phyloP scores from a whole-genome alignment of 1,284 basidiomycete genomes.

The Trametes hirsuta region DNA sequence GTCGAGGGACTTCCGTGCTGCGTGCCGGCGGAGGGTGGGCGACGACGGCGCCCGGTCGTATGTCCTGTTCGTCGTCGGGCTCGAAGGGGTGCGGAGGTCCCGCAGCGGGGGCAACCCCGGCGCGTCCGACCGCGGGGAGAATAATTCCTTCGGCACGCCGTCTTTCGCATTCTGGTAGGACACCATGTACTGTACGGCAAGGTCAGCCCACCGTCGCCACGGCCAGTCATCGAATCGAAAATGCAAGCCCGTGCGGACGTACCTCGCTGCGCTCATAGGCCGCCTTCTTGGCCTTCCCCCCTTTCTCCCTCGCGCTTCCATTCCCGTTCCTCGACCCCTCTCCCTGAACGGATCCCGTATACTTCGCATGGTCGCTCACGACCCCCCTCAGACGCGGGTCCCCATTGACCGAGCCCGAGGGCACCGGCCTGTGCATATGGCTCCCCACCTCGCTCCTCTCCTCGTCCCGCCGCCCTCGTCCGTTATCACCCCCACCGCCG shows the following conservation, averaged over 20 bases:
- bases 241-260: background rate
- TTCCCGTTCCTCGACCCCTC: slow-evolving; percentile 20
- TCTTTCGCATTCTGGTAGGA: slow-evolving; percentile 28
- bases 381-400: slow-evolving; percentile 26
- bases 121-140: slow-evolving; percentile 26
- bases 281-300: slow-evolving; percentile 16
- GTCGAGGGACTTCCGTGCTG: slow-evolving; percentile 24
- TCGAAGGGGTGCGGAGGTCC: slow-evolving; percentile 19
- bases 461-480: slow-evolving; percentile 20
- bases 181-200: slow-evolving; percentile 32
- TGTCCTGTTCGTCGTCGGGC: slow-evolving; percentile 21
- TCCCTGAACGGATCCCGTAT: slow-evolving; percentile 9
- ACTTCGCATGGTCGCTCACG: slow-evolving; percentile 21
- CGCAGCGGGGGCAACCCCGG: background rate
- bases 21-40: slow-evolving; percentile 23
- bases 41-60: slow-evolving; percentile 24
- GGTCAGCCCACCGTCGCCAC: background rate
- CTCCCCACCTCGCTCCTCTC: slow-evolving; percentile 10
- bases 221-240: background rate
- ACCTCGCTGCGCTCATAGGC: slow-evolving; percentile 38
- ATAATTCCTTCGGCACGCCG: slow-evolving; percentile 16
- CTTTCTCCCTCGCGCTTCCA: slow-evolving; percentile 9
- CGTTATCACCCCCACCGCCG: slow-evolving; percentile 20
- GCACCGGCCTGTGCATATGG: slow-evolving; percentile 26
- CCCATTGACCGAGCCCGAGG: slow-evolving; percentile 19